A percentile compares a stretch with the other conserved stretches of the same genome.
phyloP scores from a whole-genome alignment of 331 rosid genomes.

The Rhamnella rubrinervis region DNA sequence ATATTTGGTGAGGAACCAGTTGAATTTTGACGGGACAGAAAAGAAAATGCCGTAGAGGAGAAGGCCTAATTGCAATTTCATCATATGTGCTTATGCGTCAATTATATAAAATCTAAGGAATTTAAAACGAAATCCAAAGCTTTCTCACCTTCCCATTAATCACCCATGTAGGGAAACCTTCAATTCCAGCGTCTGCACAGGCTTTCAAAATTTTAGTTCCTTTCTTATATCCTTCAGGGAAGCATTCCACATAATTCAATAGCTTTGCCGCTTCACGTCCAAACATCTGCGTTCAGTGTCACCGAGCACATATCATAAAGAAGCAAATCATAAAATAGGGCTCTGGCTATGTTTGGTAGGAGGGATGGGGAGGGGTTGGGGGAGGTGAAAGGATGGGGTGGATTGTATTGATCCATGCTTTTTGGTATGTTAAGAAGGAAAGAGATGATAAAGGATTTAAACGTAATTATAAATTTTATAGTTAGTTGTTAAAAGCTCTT shows the following conservation, averaged over 20 bases:
- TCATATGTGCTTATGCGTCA: too few relatives aligned
- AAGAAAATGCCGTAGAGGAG: background rate
- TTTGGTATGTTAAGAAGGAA: too few relatives aligned
- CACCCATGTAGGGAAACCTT: constrained; percentile 90
- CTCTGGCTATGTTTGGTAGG: too few relatives aligned
- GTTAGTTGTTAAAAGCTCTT: too few relatives aligned
- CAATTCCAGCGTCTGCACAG: constrained; percentile 62
- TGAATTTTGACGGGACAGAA: constrained; percentile 1
- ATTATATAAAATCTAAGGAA: background rate
- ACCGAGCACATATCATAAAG: background rate
- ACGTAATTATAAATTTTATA: too few relatives aligned
- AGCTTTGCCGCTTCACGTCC: constrained; percentile 77
- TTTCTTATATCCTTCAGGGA: constrained; percentile 70
- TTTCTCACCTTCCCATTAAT: constrained; percentile 78
- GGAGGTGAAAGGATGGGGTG: too few relatives aligned
- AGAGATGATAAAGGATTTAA: too few relatives aligned
- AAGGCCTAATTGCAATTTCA: background rate
- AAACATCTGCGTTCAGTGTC: constrained; percentile 53
- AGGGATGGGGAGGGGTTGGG: too few relatives aligned
- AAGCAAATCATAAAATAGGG: too few relatives aligned
- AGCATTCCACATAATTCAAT: constrained; percentile 85
- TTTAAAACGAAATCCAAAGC: background rate
- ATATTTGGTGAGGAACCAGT: constrained; percentile 23
- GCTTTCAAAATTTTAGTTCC: constrained; percentile 70
- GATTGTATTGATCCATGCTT: too few relatives aligned